A percentile compares a stretch with the other conserved stretches of the same genome.
Evolutionary conservation across 108 stramenopile species (phyloP).

Genomic region (Seminavis robusta): DNA sequence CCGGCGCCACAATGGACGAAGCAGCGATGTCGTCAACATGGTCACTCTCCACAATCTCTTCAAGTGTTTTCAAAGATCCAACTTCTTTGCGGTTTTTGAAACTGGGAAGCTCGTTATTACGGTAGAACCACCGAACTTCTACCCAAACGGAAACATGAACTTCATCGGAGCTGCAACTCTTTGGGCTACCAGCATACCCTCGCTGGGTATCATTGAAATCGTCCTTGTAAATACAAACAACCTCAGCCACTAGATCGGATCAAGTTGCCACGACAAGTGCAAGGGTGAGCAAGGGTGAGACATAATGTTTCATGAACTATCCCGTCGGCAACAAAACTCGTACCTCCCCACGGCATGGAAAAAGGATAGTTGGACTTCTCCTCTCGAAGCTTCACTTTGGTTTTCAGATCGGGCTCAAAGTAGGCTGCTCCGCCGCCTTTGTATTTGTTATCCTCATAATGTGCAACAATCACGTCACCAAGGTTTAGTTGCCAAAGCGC

Average conservation of each 20-base stretch:
- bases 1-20: constrained; percentile 48
- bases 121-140: constrained; percentile 81
- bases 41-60: constrained; percentile 83
- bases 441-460: too few species aligned
- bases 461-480: too few species aligned
- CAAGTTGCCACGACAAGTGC: not conserved
- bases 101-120: constrained; percentile 53
- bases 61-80: constrained; percentile 8
- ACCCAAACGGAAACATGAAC: constrained; percentile 24
- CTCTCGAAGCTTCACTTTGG: not conserved
- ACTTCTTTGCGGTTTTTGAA: not conserved
- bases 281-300: not conserved
- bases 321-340: constrained; percentile 46
- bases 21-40: constrained; percentile 48
- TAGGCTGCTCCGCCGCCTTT: too few species aligned
- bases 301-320: constrained; percentile 16
- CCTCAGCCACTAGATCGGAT: constrained; percentile 18
- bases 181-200: too few species aligned
- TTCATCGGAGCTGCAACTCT: too few species aligned
- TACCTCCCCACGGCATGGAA: constrained; percentile 61
- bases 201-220: constrained; percentile 34
- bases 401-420: not conserved
- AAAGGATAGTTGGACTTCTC: too few species aligned
- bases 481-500: too few species aligned
- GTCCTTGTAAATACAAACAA: too few species aligned